Base-by-base conservation (phyloP, 1,284 basidiomycete genomes). In the Microbotryomycetes sp. region DNA sequence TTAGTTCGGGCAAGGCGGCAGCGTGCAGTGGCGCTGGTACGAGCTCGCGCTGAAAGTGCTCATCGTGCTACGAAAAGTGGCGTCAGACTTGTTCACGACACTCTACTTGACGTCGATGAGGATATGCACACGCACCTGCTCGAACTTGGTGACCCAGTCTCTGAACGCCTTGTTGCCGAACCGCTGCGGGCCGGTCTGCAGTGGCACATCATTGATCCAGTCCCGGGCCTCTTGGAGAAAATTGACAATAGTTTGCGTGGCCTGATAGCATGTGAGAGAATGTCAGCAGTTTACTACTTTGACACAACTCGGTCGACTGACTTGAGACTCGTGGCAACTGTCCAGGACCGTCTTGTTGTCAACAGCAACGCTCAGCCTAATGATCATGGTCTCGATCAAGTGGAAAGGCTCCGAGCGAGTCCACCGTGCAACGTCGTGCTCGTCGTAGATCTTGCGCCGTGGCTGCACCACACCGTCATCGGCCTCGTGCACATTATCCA, bases 161-260 rank as follows among this genome's bases (percentile, higher is more conserved):
- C 93, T 81, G 73, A 98, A 98, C 0, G 91, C 87, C 6, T 91
- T 81, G 75, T 98, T 97, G 3, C 94, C 96, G 71, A 94, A 99
- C 1, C 96, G 82, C 72, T 97, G 96, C 2, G 88, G 85, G 5
- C 85, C 84, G n/a, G 82, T 76, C 4, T 83, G 80, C 0, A 87
- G 85, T 3, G 90, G 90, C 13, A 92, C 89, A 31, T 87, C 85
- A 52, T 87, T 82, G 13, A 93, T 85, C 90, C 90, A 93, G 1
- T 67, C 62, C 67, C 86, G 82, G 54, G 97, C 77, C n/a, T 78
- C 77, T 60, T 88, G 82, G 4, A 98, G 79, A 57, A 93, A 75
- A 1, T 64, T 61, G 3, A 90, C 70, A 4, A 85, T 76, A 46
- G 72, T 73, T 11, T 71, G 62, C 24, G 85, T 77, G 5, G 80